Evolutionary conservation across 176 grass and related monocot species (phyloP), one percentile per base, ranked within the genome.

Genomic region (Miscanthus lutarioriparius): DNA sequence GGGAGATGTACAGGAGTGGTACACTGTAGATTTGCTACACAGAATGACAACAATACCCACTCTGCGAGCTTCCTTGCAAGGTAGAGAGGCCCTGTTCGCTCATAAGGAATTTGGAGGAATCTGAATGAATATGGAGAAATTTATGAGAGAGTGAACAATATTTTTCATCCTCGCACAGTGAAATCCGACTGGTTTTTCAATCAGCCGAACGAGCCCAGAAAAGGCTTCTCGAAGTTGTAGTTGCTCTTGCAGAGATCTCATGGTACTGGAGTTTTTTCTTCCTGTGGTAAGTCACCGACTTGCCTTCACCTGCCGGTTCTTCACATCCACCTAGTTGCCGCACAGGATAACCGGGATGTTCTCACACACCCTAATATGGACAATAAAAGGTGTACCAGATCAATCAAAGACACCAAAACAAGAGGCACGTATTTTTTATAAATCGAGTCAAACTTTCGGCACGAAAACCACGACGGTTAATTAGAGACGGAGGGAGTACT

Each of bases 221-320:
- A 95, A 49, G 90, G 93, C 77, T 92, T 95, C 67, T 95, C 93
- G 47, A 95, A 95, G 67, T 92, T 95, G 71, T 95, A 95, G 77
- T 95, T 95, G 76, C 93, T 95, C 88, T 92, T 95, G 93, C 93
- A n/a, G 93, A 92, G n/a, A 95, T 95, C 51, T 95, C 93, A 1
- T 95, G 91, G 79, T 95, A 95, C 75, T 92, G 93, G 25, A 92
- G 89, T 40, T 77, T 92, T 78, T 95, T 95, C 86, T 95, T 95
- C 86, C 88, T 85, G 58, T 95, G 93, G 67, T 92, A 95, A 26
- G 90, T 92, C 44, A 95, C 93, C 30, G 81, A 62, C 80, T 92
- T 95, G 93, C 85, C 80, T 92, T 95, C 40, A 95, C 90, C 74
- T n/a, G n/a, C n/a, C n/a, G n/a, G n/a, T n/a, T 95, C 83, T 95